Percentiles rank a stretch among this genome's conserved stretches.
These are phyloP conservation scores for Erodium maritimum DNA, from an alignment of 345 rosid genomes.

Conservation along the genomic window DNA sequence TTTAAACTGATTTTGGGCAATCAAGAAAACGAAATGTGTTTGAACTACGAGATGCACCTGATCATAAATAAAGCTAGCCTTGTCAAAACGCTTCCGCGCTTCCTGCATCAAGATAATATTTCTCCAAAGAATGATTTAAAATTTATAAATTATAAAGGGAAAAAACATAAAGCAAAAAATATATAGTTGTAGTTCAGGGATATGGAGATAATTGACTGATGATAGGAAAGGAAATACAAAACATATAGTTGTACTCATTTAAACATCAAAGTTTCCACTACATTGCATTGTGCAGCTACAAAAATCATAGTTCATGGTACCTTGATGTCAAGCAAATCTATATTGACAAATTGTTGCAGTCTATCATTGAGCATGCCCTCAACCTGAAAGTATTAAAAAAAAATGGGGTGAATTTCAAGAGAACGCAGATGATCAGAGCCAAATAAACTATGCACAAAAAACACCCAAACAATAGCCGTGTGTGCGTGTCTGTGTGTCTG, in stretches of 20 bases:
- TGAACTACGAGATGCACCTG: conserved; percentile 42
- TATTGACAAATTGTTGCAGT: conserved; percentile 72
- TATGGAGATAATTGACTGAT: neutral
- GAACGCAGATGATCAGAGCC: neutral
- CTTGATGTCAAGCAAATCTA: conserved; percentile 89
- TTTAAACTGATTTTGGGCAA: neutral
- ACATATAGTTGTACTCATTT: neutral
- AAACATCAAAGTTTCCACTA: neutral
- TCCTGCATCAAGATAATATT: conserved; percentile 48
- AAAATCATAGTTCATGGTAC: conserved; percentile 23
- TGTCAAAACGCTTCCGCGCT: conserved; percentile 93
- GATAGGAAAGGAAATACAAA: neutral
- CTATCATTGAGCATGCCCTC: conserved; percentile 94
- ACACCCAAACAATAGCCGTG: neutral
- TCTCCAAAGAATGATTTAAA: too few species aligned
- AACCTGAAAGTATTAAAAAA: conserved; percentile 42
- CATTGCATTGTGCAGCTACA: neutral
- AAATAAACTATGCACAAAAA: neutral
- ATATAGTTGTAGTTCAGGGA: neutral
- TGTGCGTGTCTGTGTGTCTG: too few species aligned
- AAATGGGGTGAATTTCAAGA: neutral
- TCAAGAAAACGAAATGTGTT: neutral
- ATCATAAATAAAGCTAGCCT: conserved; percentile 82
- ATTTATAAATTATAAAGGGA: neutral
- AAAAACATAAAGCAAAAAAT: neutral